phyloP scores from a whole-genome alignment of 257 asterid species.

The Cinchona pubescens region DNA sequence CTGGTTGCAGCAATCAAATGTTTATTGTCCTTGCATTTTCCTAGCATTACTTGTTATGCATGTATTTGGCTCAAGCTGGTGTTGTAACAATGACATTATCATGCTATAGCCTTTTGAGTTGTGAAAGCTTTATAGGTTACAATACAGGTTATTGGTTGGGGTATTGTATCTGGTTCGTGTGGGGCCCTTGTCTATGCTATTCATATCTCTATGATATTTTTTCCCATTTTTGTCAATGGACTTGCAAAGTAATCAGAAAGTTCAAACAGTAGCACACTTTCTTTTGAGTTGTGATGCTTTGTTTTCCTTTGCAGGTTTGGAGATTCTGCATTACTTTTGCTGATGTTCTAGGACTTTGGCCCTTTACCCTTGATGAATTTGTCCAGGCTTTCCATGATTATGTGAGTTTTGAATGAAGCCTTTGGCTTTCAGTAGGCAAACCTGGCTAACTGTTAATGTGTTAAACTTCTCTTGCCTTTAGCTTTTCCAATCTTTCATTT shows the following conservation, averaged over 20 bases:
- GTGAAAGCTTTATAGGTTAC: neutral
- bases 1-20: neutral
- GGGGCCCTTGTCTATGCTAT: neutral
- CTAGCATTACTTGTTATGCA: neutral
- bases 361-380: slow-evolving; percentile 93
- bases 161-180: neutral
- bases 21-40: neutral
- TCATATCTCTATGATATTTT: neutral
- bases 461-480: neutral
- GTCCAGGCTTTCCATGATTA: slow-evolving; percentile 89
- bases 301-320: slow-evolving; percentile 69
- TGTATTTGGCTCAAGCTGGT: neutral
- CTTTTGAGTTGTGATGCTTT: slow-evolving; percentile 14
- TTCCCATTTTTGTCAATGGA: neutral
- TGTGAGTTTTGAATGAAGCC: slow-evolving; percentile 49
- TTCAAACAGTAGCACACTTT: neutral
- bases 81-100: neutral
- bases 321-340: slow-evolving; percentile 92
- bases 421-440: slow-evolving; percentile 10
- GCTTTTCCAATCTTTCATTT: neutral
- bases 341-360: slow-evolving; percentile 97
- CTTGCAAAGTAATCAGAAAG: neutral
- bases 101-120: neutral
- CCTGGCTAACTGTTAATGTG: neutral
- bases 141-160: neutral